Evolutionary conservation across 2,329 filamentous ascomycete genomes (phyloP).

Genomic region (Fusarium oxysporum): DNA sequence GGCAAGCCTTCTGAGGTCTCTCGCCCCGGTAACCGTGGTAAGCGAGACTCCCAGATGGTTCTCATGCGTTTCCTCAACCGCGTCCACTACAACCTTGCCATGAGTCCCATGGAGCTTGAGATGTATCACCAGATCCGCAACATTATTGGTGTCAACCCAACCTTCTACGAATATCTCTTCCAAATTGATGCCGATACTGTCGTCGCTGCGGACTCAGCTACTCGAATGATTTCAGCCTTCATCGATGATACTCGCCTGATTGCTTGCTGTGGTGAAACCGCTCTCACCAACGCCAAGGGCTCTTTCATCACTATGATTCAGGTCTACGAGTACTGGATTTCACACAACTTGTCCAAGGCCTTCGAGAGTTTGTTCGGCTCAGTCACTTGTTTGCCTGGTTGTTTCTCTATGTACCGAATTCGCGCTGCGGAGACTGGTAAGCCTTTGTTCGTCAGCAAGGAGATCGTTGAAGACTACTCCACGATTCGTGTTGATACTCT

Average conservation of each 20-base stretch:
- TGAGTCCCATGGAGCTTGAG: constrained; percentile 96
- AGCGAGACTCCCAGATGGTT: constrained; percentile 99
- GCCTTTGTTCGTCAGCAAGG: constrained; percentile 93
- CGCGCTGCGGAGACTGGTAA: constrained; percentile 94
- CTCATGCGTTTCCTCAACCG: constrained; percentile 99
- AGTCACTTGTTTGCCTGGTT: constrained; percentile 97
- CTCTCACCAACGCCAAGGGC: constrained; percentile 89
- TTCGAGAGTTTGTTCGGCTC: constrained; percentile 98
- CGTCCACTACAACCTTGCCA: constrained; percentile 95
- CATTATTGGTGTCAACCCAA: constrained; percentile 98
- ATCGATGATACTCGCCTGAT: constrained; percentile 93
- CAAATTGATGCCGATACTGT: constrained; percentile 98
- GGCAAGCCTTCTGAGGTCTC: constrained; percentile 97
- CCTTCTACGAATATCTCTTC: constrained; percentile 96
- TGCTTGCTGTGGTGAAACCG: constrained; percentile 93
- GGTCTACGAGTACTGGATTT: constrained; percentile 99
- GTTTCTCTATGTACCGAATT: constrained; percentile 99
- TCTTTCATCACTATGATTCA: constrained; percentile 99
- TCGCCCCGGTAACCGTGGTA: constrained; percentile 95
- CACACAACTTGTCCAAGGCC: constrained; percentile 94
- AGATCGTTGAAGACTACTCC: constrained; percentile 87
- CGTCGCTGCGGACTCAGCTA: constrained; percentile 88
- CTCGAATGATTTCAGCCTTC: constrained; percentile 92
- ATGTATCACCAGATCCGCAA: constrained; percentile 99
- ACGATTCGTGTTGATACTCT: constrained; percentile 97